Base-by-base conservation (phyloP, 257 asterid species). In the Cruciata laevipes region DNA sequence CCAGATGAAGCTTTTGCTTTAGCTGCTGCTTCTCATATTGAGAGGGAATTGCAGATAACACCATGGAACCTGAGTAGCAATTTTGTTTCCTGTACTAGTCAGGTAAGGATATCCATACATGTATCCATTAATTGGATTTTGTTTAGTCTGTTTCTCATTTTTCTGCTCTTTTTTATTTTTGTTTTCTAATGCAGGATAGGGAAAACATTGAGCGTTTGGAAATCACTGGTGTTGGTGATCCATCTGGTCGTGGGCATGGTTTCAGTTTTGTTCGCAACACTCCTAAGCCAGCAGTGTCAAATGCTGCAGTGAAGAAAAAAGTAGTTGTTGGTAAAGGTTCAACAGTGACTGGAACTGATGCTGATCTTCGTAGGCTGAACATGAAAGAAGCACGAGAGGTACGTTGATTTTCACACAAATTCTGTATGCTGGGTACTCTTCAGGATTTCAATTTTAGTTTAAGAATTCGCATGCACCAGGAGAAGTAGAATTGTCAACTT, bases 351-450 rank as follows among this genome's bases (percentile, higher is more conserved):
- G 99, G 99, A 66, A 94, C 99, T 64, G 99, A 94, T 82, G 99
- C 99, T 61, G 99, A 94, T 83, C 82, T 94, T 37, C 96, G 97
- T 65, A 88, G 99, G 79, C 81, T 94, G 87, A 94, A 97, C 90
- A 94, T 94, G 99, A 97, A 90, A 70, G 97, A 96, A 75, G 99
- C 99, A 35, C 83, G 95, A 72, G 97, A 90, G 95, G 99, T 94
- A 63, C 71, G 89, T 80, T 68, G 65, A 47, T 66, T 61, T 64
- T 32, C 42, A 3, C 68, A 20, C 32, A 58, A 27, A 59, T 38
- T 55, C 20, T 47, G 14, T 8, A 23, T 18, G n/a, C 51, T 25
- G 38, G 25, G 32, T 13, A 27, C 23, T 27, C 21, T 16, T 69
- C 11, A 38, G 58, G 18, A 17, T 55, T 13, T 40, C 24, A 7